Percentiles rank a stretch among this genome's conserved stretches.
These are phyloP conservation scores for Fennellomyces sp. DNA, from an alignment of 371 early-diverging fungal species.

Conservation along the genomic window DNA sequence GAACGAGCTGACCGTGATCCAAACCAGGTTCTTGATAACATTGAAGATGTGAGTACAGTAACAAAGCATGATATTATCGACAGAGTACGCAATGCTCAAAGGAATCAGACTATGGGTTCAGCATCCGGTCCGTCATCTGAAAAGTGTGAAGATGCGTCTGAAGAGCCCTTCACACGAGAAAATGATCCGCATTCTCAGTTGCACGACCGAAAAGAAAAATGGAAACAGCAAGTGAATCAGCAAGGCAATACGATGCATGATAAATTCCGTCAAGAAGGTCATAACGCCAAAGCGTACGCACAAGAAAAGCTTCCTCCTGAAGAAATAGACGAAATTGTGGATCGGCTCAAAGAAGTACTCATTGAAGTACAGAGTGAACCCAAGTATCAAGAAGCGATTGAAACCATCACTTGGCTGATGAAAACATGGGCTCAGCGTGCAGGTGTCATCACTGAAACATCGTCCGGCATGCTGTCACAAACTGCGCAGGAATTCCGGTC, in stretches of 20 bases:
- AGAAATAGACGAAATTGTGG: conserved; percentile 40
- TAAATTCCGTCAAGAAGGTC: not conserved
- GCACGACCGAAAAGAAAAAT: not conserved
- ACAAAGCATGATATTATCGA: not conserved
- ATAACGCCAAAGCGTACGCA: conserved; percentile 9
- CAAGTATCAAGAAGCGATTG: conserved; percentile 55
- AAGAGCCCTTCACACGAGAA: not conserved
- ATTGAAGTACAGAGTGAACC: conserved; percentile 51
- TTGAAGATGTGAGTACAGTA: not conserved
- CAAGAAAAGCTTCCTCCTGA: conserved; percentile 44
- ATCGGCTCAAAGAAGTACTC: conserved; percentile 47
- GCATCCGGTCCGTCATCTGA: not conserved
- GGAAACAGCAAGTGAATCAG: not conserved
- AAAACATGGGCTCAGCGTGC: conserved; percentile 42
- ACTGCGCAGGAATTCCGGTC: conserved; percentile 15
- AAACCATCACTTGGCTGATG: conserved; percentile 38
- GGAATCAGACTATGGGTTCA: not conserved
- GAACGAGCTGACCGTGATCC: not conserved
- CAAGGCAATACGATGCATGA: not conserved
- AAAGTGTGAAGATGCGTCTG: not conserved
- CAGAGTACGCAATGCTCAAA: not conserved
- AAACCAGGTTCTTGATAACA: not conserved
- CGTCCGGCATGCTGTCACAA: not conserved
- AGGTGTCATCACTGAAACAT: not conserved
- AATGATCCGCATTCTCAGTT: not conserved